Conservation (phyloP, 306 rosid species). For the Lablab purpureus region DNA sequence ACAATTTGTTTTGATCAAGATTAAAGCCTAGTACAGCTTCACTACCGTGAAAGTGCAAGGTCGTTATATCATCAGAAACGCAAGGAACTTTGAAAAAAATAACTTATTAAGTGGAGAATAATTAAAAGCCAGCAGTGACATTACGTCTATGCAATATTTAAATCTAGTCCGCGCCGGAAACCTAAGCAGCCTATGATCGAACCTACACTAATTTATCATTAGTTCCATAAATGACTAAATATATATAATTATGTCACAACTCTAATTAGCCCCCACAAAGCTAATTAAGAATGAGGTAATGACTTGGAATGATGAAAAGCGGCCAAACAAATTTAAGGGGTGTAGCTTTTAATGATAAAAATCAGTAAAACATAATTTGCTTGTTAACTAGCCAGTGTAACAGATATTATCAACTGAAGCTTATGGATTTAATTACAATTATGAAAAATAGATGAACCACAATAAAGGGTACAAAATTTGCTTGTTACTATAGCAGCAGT, state of each 20-base stretch:
- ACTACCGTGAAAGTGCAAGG: conserved; percentile 19
- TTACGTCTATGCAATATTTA: conserved; percentile 47
- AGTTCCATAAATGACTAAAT: conserved; percentile 23
- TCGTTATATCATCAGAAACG: conserved; percentile 24
- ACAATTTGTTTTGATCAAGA: conserved; percentile 39
- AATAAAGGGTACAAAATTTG: background rate
- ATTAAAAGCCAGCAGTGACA: conserved; percentile 48
- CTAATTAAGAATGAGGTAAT: conserved; percentile 15
- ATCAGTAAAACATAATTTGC: background rate
- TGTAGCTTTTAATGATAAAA: background rate
- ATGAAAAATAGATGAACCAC: background rate
- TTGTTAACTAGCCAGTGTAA: conserved; percentile 18
- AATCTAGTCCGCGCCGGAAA: conserved; percentile 49
- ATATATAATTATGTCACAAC: conserved; percentile 9
- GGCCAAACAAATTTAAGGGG: background rate
- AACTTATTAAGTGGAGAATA: conserved; percentile 49
- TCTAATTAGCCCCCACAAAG: conserved; percentile 45
- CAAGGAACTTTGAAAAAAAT: conserved; percentile 41
- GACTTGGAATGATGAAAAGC: conserved; percentile 24
- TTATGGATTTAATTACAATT: background rate
- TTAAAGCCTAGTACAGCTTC: conserved; percentile 38
- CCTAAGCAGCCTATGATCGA: conserved; percentile 48
- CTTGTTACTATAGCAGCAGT: background rate
- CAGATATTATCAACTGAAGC: background rate
- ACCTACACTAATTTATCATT: conserved; percentile 40